Conservation (phyloP, 106 monocot genomes). For the Triglochin maritima region DNA sequence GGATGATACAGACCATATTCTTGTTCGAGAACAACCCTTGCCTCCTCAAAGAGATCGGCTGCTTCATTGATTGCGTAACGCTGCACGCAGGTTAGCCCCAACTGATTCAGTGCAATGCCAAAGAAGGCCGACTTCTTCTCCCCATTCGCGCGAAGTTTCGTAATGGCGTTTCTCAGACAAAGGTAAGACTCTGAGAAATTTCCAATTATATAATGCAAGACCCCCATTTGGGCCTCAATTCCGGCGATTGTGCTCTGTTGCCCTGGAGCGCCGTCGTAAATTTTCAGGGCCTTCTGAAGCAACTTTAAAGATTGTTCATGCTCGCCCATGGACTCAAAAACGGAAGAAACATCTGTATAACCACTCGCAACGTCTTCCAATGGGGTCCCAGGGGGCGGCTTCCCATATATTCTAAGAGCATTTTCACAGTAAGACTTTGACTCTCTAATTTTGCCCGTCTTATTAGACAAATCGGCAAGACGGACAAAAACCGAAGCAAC, state of each 20-base stretch:
- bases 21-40: slow-evolving; percentile 54
- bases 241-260: slow-evolving; percentile 85
- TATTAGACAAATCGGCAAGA: slow-evolving; percentile 33
- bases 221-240: slow-evolving; percentile 89
- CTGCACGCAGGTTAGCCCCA: slow-evolving; percentile 83
- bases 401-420: slow-evolving; percentile 65
- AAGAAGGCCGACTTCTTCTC: slow-evolving; percentile 86
- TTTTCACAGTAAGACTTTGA: slow-evolving; percentile 70
- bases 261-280: slow-evolving; percentile 55
- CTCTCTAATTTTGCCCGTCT: slow-evolving; percentile 64
- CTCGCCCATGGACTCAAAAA: slow-evolving; percentile 79
- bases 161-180: slow-evolving; percentile 48
- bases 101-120: slow-evolving; percentile 83
- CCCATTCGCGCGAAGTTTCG: slow-evolving; percentile 57
- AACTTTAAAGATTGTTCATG: slow-evolving; percentile 71
- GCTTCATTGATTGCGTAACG: slow-evolving; percentile 70
- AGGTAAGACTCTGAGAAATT: slow-evolving; percentile 56
- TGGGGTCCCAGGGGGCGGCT: slow-evolving; percentile 46
- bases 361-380: slow-evolving; percentile 70
- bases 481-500: slow-evolving; percentile 33
- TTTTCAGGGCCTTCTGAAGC: slow-evolving; percentile 68
- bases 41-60: slow-evolving; percentile 70
- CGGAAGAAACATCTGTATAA: slow-evolving; percentile 58
- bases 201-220: slow-evolving; percentile 60
- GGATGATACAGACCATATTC: slow-evolving; percentile 83